Evolutionary conservation across 306 rosid species (phyloP), one percentile per base, ranked within the genome.

Genomic region (Ormosia semicastrata): DNA sequence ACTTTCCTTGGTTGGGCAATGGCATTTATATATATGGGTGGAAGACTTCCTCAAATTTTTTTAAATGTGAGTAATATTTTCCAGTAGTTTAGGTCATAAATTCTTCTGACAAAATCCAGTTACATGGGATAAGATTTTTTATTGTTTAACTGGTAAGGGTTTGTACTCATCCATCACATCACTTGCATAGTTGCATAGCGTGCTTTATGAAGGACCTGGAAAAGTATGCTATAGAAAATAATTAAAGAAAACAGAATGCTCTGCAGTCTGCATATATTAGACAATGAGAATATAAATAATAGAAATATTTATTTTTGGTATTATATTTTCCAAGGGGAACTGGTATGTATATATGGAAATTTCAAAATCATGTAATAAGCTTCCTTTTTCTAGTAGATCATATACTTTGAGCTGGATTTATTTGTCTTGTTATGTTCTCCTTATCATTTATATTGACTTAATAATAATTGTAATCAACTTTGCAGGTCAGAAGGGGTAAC

Each of bases 21-120:
- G 97, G 93, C 98, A 75, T 63, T 84, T 79, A 78, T 91, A 72
- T 94, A 91, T 79, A 86, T 91, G 89, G 87, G 98, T 33, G 98
- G 97, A 82, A 89, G 98, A 75, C 78, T 94, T 80, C 98, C 98
- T 77, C 98, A 94, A 79, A 91, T 94, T 68, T 81, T 36, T 81
- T 87, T 94, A 77, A 94, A 89, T 82, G 98, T 91, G 76, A 91
- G 98, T 71, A 64, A 34, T 39, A 71, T 36, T 66, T 76, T 53
- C 57, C 40, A 24, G 46, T 44, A 67, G 7, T 64, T 58, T 73
- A 36, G 72, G 54, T 46, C 17, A 15, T 36, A 66, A 77, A 14
- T 64, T 78, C 29, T 73, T 71, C 30, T 43, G 1, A 53, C 50
- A 24, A 13, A 68, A 43, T 40, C 50, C 43, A 65, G 8, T 10